phyloP scores from a whole-genome alignment of 345 rosid species.

The Murraya koenigii region DNA sequence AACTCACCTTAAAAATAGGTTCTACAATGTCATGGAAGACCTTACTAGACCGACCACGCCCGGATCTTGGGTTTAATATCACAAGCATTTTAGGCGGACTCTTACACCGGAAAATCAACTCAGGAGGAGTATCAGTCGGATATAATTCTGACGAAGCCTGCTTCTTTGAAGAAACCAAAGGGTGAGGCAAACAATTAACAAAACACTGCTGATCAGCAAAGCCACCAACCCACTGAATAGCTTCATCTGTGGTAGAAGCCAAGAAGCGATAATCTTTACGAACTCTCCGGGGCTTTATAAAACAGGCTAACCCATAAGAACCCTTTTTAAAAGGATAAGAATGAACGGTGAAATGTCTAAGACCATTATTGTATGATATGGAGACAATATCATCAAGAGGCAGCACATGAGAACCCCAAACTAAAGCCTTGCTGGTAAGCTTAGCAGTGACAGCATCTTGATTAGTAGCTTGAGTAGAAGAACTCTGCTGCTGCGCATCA shows the following conservation, averaged over 20 bases:
- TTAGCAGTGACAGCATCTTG: slow-evolving; percentile 62
- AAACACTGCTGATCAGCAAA: slow-evolving; percentile 96
- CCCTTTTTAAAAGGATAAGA: slow-evolving; percentile 66
- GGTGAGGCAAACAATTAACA: slow-evolving; percentile 88
- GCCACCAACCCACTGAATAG: slow-evolving; percentile 96
- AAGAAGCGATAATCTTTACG: slow-evolving; percentile 79
- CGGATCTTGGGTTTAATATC: slow-evolving; percentile 92
- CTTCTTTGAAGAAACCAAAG: slow-evolving; percentile 84
- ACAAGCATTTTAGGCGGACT: slow-evolving; percentile 93
- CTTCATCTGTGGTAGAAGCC: slow-evolving; percentile 76
- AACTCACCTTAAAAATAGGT: slow-evolving; percentile 87
- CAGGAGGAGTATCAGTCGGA: slow-evolving; percentile 83
- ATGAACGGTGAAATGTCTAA: slow-evolving; percentile 88
- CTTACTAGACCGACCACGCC: slow-evolving; percentile 85
- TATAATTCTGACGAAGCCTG: slow-evolving; percentile 81
- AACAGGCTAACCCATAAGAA: slow-evolving; percentile 73
- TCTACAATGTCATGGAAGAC: slow-evolving; percentile 84
- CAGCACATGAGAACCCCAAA: slow-evolving; percentile 79
- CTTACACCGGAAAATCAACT: slow-evolving; percentile 85
- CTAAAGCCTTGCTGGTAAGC: slow-evolving; percentile 80
- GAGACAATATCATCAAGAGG: slow-evolving; percentile 75
- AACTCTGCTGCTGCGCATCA: slow-evolving; percentile 32
- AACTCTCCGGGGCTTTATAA: slow-evolving; percentile 71
- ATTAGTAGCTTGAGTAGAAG: slow-evolving; percentile 39
- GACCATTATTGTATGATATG: slow-evolving; percentile 81